Evolutionary conservation across 179 eudicot genomes (phyloP).

Genomic region (Heliamphora pulchella): DNA sequence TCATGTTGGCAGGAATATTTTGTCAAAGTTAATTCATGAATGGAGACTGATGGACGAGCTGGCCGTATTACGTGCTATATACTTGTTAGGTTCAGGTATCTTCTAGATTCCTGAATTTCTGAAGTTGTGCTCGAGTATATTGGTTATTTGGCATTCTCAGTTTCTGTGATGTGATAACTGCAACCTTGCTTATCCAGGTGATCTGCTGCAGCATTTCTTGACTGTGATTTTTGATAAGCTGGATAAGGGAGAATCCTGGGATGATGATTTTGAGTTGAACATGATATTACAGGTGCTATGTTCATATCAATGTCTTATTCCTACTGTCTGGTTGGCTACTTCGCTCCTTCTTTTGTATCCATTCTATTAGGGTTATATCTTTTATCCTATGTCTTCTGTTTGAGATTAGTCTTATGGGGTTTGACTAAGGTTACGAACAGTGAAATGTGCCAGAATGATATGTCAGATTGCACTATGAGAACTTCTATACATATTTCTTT

Average conservation of each 20-base stretch:
- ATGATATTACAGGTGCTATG: conserved; percentile 70
- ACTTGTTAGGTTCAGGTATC: conserved; percentile 90
- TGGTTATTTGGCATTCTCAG: conserved; percentile 11
- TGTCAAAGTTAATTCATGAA: conserved; percentile 71
- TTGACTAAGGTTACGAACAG: background rate
- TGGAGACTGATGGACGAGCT: conserved; percentile 98
- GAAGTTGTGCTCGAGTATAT: background rate
- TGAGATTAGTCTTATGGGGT: background rate
- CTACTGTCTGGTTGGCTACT: background rate
- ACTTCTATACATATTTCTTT: background rate
- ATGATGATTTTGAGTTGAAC: conserved; percentile 97
- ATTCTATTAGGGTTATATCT: background rate
- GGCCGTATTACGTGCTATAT: conserved; percentile 83
- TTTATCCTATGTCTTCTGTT: background rate
- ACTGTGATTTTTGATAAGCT: conserved; percentile 70
- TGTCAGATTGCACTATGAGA: conserved; percentile 9
- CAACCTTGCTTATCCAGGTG: conserved; percentile 51
- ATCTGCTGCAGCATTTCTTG: conserved; percentile 89
- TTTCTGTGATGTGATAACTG: conserved; percentile 13
- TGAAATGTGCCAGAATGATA: background rate
- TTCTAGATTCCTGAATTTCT: background rate
- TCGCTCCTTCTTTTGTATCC: background rate
- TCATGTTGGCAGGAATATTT: conserved; percentile 64
- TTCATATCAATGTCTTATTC: conserved; percentile 3
- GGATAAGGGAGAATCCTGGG: conserved; percentile 90